Base-by-base conservation (phyloP, 129 eudicot genomes). In the Pulicaria dysenterica region DNA sequence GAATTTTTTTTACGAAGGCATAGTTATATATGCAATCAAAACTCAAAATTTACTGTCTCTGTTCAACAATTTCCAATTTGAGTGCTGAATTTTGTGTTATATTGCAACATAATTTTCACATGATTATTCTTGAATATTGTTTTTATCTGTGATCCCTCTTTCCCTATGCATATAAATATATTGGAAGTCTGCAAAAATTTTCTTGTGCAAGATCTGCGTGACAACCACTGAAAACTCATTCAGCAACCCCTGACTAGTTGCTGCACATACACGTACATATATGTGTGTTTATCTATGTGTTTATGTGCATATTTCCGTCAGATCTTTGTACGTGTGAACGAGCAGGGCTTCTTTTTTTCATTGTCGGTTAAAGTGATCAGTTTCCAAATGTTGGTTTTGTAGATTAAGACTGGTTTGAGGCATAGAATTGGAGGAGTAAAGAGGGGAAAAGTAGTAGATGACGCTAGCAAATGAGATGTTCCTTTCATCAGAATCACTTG, bases 401-500 rank as follows among this genome's bases (percentile, higher is more conserved):
- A 65, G 73, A 75, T 42, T 37, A 43, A 75, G 58, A 75, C 31
- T 0, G 48, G 49, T 39, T 15, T 13, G 48, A 54, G 48, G 17
- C 53, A 6, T 63, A 24, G 53, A 74, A 7, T 31, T 65, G 42
- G 42, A 61, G 42, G 42, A 61, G 5, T 19, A 5, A 61, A 40
- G 7, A 46, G 40, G 41, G 51, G 64, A 53, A 65, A 14, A 44
- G 37, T 41, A 43, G 73, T 44, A 36, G 49, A 55, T 75, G 46
- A 77, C 12, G 72, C 65, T 69, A 31, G 77, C 39, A 71, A 51
- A 34, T 58, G 72, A 62, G 66, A 90, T 88, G 86, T 77, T 80
- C 37, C 80, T 85, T 62, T 78, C 86, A 48, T 79, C 98, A 62
- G 89, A 84, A 61, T 82, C 92, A 40, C 86, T 74, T 70, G 95